phyloP scores from a whole-genome alignment of 2,329 filamentous ascomycete genomes.

The Grosmannia huntii region DNA sequence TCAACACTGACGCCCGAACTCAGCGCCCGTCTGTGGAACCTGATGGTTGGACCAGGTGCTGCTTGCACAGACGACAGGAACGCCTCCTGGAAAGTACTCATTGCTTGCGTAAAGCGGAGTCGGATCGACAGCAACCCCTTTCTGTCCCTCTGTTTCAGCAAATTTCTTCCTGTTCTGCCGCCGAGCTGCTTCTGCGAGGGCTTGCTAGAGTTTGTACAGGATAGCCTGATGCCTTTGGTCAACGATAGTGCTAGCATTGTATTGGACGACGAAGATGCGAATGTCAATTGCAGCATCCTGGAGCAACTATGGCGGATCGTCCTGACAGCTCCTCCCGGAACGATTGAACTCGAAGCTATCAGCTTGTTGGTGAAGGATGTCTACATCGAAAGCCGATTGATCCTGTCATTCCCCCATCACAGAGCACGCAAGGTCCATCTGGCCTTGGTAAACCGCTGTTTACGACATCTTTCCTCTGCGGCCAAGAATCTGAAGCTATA shows the following conservation, averaged over 20 bases:
- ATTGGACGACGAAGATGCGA: constrained; percentile 35
- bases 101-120: constrained; percentile 28
- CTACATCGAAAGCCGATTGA: constrained; percentile 48
- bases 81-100: constrained; percentile 56
- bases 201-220: constrained; percentile 49
- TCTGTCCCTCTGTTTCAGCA: constrained; percentile 36
- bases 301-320: constrained; percentile 80
- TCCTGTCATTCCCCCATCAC: constrained; percentile 34
- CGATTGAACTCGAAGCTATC: constrained; percentile 57
- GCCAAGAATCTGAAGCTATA: constrained; percentile 43
- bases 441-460: constrained; percentile 58
- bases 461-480: constrained; percentile 54
- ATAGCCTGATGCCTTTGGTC: constrained; percentile 33
- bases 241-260: constrained; percentile 30
- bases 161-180: constrained; percentile 44
- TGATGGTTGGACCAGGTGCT: constrained; percentile 54
- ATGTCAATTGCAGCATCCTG: constrained; percentile 37
- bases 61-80: constrained; percentile 48
- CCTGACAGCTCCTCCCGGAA: constrained; percentile 50
- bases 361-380: constrained; percentile 55
- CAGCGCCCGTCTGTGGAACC: constrained; percentile 55
- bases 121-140: constrained; percentile 46
- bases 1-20: constrained; percentile 48
- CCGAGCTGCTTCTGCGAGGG: constrained; percentile 47
- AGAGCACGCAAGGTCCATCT: constrained; percentile 50